Evolutionary conservation across 768 basidiomycete genomes (phyloP), one percentile per base, ranked within the genome.

Genomic region (Phylloporus scabripes): DNA sequence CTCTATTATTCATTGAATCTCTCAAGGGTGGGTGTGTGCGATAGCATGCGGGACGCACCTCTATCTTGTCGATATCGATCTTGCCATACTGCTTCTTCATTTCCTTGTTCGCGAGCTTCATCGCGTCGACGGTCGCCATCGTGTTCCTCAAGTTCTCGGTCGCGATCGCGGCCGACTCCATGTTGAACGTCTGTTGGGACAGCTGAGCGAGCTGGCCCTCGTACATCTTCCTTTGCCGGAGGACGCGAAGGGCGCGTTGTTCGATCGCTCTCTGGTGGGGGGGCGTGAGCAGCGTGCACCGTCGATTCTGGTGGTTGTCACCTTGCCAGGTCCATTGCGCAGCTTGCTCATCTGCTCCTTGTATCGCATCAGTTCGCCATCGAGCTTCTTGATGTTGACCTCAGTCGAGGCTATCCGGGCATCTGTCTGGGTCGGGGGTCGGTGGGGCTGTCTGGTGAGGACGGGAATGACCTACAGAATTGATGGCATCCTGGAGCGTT

Each of bases 111-210:
- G 96, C 94, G 15, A 77, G 62, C 64, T 92, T 82, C 93, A 99
- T 97, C 5, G 93, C 96, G 56, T 96, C 92, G 24, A 98, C 82
- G 0, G 96, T 97, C 11, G 92, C 95, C 95, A 99, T 98, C 60
- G 96, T 98, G 66, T 97, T 98, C 55, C 92, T 83, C 60, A 98
- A 69, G 68, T 98, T 98, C 72, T 98, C 96, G n/a, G 95, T 98
- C 8, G 91, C 85, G 60, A 98, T 82, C 12, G 88, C 81, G 11
- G 94, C 87, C 47, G 89, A 92, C 72, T 99, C 94, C 89, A 98
- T 98, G 70, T 99, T 98, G 74, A 92, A 98, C 20, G 90, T 85
- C 67, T 98, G 96, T 65, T 98, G 96, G 24, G 87, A 75, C 14
- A 99, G 77, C 67, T 96, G 92, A 8, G 82, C 77, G 33, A 98